Percentiles rank a stretch among this genome's conserved stretches.
Evolutionary conservation across 345 rosid genomes (phyloP).

Genomic region (Psidium friedrichsthalianum): DNA sequence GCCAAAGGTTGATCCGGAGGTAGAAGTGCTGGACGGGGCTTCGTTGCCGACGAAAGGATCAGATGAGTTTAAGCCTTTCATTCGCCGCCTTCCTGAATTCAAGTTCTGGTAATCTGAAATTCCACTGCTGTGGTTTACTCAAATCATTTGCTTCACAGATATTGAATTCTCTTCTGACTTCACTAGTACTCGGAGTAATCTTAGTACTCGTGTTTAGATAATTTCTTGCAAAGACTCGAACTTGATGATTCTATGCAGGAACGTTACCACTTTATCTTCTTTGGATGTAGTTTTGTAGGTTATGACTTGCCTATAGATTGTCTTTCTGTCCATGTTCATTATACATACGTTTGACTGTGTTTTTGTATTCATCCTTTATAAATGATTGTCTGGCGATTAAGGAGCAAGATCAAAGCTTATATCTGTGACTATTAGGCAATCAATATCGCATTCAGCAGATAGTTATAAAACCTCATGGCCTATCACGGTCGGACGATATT

Average conservation of each 20-base stretch:
- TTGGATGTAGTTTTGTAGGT: background rate
- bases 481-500: background rate
- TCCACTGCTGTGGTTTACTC: background rate
- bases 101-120: constrained; percentile 53
- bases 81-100: constrained; percentile 79
- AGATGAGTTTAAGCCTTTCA: constrained; percentile 67
- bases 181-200: background rate
- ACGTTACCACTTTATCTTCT: background rate
- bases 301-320: background rate
- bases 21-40: constrained; percentile 46
- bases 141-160: background rate
- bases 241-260: background rate
- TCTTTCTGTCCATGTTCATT: background rate
- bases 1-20: constrained; percentile 73
- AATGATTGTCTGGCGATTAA: background rate
- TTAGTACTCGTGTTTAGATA: background rate
- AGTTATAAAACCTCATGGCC: background rate
- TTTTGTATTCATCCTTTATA: background rate
- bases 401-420: background rate
- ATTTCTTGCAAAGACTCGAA: background rate
- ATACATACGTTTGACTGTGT: background rate
- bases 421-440: background rate
- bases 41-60: constrained; percentile 39
- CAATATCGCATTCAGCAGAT: background rate
- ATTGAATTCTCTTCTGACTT: background rate